Base-by-base conservation (phyloP, 345 rosid species). In the Citrus sp. region DNA sequence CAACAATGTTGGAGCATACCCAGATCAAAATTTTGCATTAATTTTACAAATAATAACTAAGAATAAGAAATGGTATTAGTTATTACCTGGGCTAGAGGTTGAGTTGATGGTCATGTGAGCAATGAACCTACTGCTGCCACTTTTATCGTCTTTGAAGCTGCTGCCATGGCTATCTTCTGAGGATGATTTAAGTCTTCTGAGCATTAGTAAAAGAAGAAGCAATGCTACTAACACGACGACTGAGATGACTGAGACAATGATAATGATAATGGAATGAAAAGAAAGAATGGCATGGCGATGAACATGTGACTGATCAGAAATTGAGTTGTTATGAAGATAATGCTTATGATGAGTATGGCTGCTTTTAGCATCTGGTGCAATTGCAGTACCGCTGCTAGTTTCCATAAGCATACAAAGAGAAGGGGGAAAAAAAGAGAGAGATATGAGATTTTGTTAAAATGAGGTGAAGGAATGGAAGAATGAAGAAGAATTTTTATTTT, bases 21-120 rank as follows among this genome's bases (percentile, higher is more conserved):
- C 58, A 77, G 55, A 59, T 72, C 64, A 80, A 21, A 18, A 24
- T 2, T 42, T 62, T 35, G 58, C 27, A 3, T 8, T 24, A 22
- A 49, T 61, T 3, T 22, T 58, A 51, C 30, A 14, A 42, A 46
- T 18, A 58, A 19, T 9, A 49, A 34, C 9, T 9, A 32, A 64
- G 34, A 64, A 6, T 19, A 14, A 0, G 4, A 66, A 9, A 21
- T 9, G 3, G 2, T 8, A 21, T 19, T 34, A 1, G 24, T 34
- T 3, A 28, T 85, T 87, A 93, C 98, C 98, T 79, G 98, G 98
- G 82, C 98, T 93, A 55, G 88, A 86, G 78, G 75, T 76, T 82
- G 86, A 85, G 80, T 82, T 81, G 55, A 78, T 80, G 37, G 90
- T 70, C 67, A 87, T 81, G 70, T 73, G 92, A 82, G 87, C 74